Conservation (phyloP, 179 eudicot genomes). For the Silene coronaria region DNA sequence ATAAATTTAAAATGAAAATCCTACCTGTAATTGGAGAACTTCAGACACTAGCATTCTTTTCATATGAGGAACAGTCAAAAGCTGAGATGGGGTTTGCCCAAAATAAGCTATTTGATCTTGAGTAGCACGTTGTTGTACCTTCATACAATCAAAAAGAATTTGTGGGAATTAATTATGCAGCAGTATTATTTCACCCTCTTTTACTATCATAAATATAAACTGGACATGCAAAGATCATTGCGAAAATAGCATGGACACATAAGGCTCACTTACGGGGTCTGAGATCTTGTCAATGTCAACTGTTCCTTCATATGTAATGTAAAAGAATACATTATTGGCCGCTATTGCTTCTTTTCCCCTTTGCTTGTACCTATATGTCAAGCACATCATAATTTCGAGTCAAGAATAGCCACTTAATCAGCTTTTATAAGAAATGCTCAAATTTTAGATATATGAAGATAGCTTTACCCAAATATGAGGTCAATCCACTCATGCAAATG, state of each 20-base stretch:
- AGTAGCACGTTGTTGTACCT: conserved; percentile 91
- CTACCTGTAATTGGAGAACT: conserved; percentile 94
- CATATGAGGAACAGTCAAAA: conserved; percentile 79
- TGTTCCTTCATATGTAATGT: conserved; percentile 90
- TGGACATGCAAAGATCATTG: neutral
- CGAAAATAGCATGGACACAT: conserved; percentile 14
- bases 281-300: conserved; percentile 81
- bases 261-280: conserved; percentile 63
- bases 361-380: conserved; percentile 69
- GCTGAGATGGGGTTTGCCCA: conserved; percentile 99
- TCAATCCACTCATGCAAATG: conserved; percentile 99
- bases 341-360: conserved; percentile 90
- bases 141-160: conserved; percentile 20
- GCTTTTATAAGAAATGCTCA: neutral
- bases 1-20: neutral
- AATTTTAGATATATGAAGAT: neutral
- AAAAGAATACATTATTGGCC: conserved; percentile 91
- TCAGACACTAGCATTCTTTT: conserved; percentile 78
- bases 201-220: neutral
- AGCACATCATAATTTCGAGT: neutral
- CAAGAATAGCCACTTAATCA: neutral
- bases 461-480: conserved; percentile 85
- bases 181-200: neutral
- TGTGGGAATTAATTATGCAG: conserved; percentile 22
- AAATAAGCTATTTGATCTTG: conserved; percentile 99